Evolutionary conservation across 164 flowering plant species (phyloP).

Genomic region (Nymphaea colorata): DNA sequence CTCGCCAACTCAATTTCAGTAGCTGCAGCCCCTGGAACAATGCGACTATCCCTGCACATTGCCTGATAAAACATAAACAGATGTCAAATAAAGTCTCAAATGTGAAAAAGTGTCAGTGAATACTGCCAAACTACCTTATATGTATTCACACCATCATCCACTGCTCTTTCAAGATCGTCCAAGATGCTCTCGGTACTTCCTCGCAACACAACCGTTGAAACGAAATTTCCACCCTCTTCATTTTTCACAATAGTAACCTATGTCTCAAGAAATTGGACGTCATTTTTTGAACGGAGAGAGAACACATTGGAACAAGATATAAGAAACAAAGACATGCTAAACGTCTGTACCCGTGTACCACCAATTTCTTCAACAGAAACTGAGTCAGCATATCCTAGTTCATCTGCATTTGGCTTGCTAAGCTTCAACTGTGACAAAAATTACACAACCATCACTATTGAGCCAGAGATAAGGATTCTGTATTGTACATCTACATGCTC

Average conservation of each 20-base stretch:
- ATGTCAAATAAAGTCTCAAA: neutral
- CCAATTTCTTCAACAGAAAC: conserved; percentile 95
- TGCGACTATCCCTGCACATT: conserved; percentile 89
- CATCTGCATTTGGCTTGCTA: conserved; percentile 73
- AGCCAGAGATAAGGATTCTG: too few relatives aligned
- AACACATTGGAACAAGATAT: too few relatives aligned
- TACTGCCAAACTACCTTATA: conserved; percentile 49
- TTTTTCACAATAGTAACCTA: conserved; percentile 88
- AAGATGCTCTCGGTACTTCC: conserved; percentile 97
- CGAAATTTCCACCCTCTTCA: conserved; percentile 90
- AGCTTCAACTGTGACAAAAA: conserved; percentile 66
- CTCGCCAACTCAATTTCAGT: conserved; percentile 94
- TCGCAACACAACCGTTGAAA: conserved; percentile 73
- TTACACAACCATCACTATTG: too few relatives aligned
- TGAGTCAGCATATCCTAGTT: conserved; percentile 82
- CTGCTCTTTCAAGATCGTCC: conserved; percentile 98
- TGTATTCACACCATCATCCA: conserved; percentile 95
- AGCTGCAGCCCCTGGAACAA: conserved; percentile 92
- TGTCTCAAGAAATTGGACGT: neutral
- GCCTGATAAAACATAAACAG: conserved; percentile 35
- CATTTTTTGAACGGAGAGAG: neutral
- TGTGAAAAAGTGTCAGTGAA: neutral
- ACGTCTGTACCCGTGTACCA: conserved; percentile 53
- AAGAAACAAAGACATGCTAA: neutral
- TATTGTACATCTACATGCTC: too few relatives aligned